Evolutionary conservation across 2,329 filamentous ascomycete species (phyloP), one percentile per base, ranked within the genome.

Genomic region (Fusarium sp.): DNA sequence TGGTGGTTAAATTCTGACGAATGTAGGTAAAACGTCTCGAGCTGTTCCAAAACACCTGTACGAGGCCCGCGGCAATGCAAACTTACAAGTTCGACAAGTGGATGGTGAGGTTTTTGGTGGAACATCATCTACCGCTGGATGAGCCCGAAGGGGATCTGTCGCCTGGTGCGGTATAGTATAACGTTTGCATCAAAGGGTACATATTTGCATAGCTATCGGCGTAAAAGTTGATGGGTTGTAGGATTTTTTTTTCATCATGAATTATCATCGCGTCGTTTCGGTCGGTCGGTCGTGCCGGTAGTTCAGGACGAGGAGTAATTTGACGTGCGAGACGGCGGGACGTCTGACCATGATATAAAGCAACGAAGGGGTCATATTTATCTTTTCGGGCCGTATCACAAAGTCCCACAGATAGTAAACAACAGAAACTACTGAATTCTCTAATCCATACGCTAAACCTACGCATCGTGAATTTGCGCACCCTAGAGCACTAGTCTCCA

Each of bases 41-140:
- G 14, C 2, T 62, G 16, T 62, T 62, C 10, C 60, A 62, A 6
- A 62, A 62, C 35, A 61, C 42, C 18, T 64, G 56, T 28, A 35
- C 35, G 11, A 24, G 60, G 12, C 60, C 60, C 1, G 54, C 10
- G 0, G 54, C 60, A 3, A 60, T 62, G 41, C 60, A 62, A 48
- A 62, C 60, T 16, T 62, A 47, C 28, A 62, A 60, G 16, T 62
- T 62, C 3, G 60, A 62, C 24, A 62, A 62, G 35, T 62, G 60
- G 60, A 62, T 62, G 60, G 60, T 62, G 41, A 60, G 60, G 11
- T 62, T 62, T 14, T 9, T 62, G 60, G 60, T 62, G 15, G 60
- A 62, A 47, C 60, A 62, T 2, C 60, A 62, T 22, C n/a, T 62
- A 4, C 60, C 60, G 16, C 42, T 62, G 20, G 54, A 62, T 26